These are phyloP conservation scores for Beta lomatogona DNA, from an alignment of 179 eudicot species.

Conservation along the genomic window DNA sequence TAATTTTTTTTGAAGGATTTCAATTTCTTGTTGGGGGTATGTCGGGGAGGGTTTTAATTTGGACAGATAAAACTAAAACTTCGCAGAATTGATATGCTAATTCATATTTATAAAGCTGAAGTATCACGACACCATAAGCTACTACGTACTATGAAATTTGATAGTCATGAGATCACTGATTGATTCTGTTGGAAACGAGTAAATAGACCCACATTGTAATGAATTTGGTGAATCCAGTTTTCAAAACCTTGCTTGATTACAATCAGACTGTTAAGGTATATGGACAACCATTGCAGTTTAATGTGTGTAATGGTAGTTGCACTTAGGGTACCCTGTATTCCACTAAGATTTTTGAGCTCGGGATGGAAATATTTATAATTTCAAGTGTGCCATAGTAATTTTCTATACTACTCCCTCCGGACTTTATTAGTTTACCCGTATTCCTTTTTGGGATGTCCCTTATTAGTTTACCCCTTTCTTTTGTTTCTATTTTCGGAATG, in stretches of 20 bases:
- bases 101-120: too few species aligned
- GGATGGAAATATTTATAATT: not conserved
- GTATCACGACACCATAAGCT: not conserved
- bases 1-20: too few species aligned
- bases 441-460: too few species aligned
- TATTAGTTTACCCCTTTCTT: too few species aligned
- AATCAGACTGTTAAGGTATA: not conserved
- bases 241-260: not conserved
- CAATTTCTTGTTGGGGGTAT: not conserved
- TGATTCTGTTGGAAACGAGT: not conserved
- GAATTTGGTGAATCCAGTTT: not conserved
- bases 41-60: not conserved
- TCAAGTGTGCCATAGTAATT: not conserved
- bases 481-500: too few species aligned
- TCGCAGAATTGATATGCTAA: not conserved
- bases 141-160: not conserved
- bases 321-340: not conserved
- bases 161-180: not conserved
- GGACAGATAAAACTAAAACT: not conserved
- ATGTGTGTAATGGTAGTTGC: not conserved
- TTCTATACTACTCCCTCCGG: too few species aligned
- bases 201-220: not conserved
- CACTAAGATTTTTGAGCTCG: not conserved
- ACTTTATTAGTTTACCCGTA: too few species aligned
- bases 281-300: not conserved